Evolutionary conservation across 2,329 filamentous ascomycete genomes (phyloP), one percentile per base, ranked within the genome.

Genomic region (Whalleya microplaca): DNA sequence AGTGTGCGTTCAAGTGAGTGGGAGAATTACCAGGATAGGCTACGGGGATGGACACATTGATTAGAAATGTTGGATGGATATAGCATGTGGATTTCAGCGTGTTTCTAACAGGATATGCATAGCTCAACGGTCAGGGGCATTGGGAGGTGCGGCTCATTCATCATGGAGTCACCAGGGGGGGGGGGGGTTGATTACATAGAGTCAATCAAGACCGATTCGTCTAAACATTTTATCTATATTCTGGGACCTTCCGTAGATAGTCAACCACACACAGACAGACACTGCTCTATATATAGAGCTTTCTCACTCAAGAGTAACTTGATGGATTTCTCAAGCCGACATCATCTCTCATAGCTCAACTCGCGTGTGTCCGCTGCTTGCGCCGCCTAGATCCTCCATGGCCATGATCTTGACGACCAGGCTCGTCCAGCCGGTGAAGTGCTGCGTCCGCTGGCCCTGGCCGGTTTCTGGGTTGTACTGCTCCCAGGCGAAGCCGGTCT

Each of bases 371-470:
- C 47, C 48, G 18, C 66, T 65, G 18, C 66, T 65, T 43, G 66
- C 65, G 21, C 61, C 65, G 37, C 53, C 62, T 20, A 91, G 69
- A 65, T 96, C 89, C 6, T 92, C 90, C 91, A 99, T 94, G 45
- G 86, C 86, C 92, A 98, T 96, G 64, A 99, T 91, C 80, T 96
- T 97, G 45, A 98, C 93, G 46, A 98, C 91, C 75, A 98, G 79
- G 72, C 92, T 96, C n/a, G 95, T 99, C 95, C 95, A 99, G 48
- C 95, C 95, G 0, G 95, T 97, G 72, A 99, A 99, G 75, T 98
- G 94, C 80, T 97, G 92, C 4, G 93, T 98, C 42, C 95, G 84
- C 79, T 98, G 94, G n/a, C 95, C 95, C 51, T 84, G 84, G 45
- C 95, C 95, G 2, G 91, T 96, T 67, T 96, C 92, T 0, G 93